Evolutionary conservation across 768 basidiomycete genomes (phyloP).

Genomic region (Xanthoconium purpureum): DNA sequence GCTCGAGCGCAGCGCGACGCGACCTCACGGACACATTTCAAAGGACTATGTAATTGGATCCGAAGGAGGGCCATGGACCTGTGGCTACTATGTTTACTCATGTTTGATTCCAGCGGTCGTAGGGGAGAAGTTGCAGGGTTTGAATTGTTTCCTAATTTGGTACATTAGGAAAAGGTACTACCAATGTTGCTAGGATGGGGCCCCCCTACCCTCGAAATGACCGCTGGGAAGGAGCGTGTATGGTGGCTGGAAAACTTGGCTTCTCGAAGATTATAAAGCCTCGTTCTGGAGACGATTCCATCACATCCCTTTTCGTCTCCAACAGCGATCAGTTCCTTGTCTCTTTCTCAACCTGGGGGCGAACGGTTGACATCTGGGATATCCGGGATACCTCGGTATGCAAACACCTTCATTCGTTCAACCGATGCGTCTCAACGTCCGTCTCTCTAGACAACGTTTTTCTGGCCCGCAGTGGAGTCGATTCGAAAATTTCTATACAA

Average conservation of each 20-base stretch:
- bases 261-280: not conserved
- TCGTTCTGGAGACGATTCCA: not conserved
- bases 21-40: too few species aligned
- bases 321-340: slow-evolving; percentile 4
- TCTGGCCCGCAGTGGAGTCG: not conserved
- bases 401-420: not conserved
- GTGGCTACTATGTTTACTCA: too few species aligned
- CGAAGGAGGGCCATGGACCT: too few species aligned
- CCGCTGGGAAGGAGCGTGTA: too few species aligned
- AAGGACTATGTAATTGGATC: too few species aligned
- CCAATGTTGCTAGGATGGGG: too few species aligned
- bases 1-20: too few species aligned
- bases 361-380: slow-evolving; percentile 15
- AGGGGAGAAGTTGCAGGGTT: too few species aligned
- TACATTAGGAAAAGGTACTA: too few species aligned
- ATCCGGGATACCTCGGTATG: not conserved
- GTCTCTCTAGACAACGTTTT: slow-evolving; percentile 4
- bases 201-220: too few species aligned
- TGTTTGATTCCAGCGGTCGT: too few species aligned
- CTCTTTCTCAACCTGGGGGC: slow-evolving; percentile 7
- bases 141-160: too few species aligned
- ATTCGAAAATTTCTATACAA: not conserved
- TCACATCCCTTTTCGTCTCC: slow-evolving; percentile 6
- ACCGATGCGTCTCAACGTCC: not conserved
- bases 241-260: not conserved